Base-by-base conservation (phyloP, 2,329 filamentous ascomycete genomes). In the Macrophomina pseudophaseolina region DNA sequence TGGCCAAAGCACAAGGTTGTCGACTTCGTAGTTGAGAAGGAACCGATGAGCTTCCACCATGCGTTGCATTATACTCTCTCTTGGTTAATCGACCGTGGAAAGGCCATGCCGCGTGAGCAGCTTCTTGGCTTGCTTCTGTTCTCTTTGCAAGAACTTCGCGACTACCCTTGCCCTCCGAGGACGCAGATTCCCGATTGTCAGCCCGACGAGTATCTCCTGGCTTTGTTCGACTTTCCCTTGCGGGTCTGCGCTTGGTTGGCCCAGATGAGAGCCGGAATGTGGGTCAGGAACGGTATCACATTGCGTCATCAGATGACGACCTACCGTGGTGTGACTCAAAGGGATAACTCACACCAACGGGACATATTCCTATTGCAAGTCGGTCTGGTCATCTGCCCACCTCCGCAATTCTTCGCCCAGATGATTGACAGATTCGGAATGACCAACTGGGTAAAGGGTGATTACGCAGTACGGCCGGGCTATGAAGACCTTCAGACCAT, bases 201-300 rank as follows among this genome's bases (percentile, higher is more conserved):
- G 0, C 81, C 90, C 0, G 91, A 97, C 72, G 93, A 97, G 75
- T 90, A 94, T 73, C 83, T 97, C 28, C 89, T 97, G 76, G 90
- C 91, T 1, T 88, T 93, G 62, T 97, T 99, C 73, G 95, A 99
- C 77, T 97, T 92, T 73, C 94, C 96, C 0, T 83, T 99, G 4
- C 87, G 96, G 63, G 94, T 98, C 0, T 97, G 93, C 76, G 93
- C 93, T 23, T 99, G 95, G 95, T 84, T 99, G 38, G 92, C 95
- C 5, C 96, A 99, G 81, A 98, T 99, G 88, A 97, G 97, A 78
- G 93, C 94, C 18, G 92, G 93, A 62, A 97, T 98, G 89, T 99
- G 96, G 95, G 94, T 99, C 69, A 89, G 95, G 66, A 99, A 99
- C 75, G 95, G 95, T 2, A 93, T 99, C 74, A 98, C 94, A 73